Base-by-base conservation (phyloP, 2,329 filamentous ascomycete species). In the Endocalyx cinctus region DNA sequence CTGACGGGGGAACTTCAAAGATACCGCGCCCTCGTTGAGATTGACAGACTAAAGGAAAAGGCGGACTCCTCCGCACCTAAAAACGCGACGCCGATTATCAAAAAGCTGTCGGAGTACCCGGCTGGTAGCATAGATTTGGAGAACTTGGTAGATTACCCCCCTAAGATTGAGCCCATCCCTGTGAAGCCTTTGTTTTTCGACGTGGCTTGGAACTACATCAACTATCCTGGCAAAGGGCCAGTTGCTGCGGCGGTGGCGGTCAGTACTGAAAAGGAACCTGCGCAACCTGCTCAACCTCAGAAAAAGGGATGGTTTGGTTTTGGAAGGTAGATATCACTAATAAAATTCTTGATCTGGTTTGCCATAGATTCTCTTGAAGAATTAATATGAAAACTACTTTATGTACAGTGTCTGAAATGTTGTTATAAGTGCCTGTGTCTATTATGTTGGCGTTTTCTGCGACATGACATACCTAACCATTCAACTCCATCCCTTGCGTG, bases 121-220 rank as follows among this genome's bases (percentile, higher is more conserved):
- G 63, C 70, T 4, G 75, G 74, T 17, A 78, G 75, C 19, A 75
- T 87, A 8, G 80, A 95, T 55, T 69, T 96, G 17, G 70, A 70
- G 26, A 90, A 90, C 46, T 66, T 98, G 17, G 89, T 97, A 29
- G 76, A 80, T 5, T 96, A 89, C 59, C 92, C 92, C 10, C 89
- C 90, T 2, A 84, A 80, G 54, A 66, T 96, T 46, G 79, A 86
- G 41, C 74, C 84, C 2, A 79, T 97, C 25, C 88, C 92, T 0
- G 83, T 95, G 33, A 98, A 98, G 67, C 92, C 92, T 17, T 72
- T 97, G 20, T 97, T 97, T 70, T 77, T 97, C 38, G 92, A 98
- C 55, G 83, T 95, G 6, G 92, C 92, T 8, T 98, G 87, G 85
- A 97, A 97, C 58, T 97, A 96, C 57, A 89, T 98, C 42, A 79